Evolutionary conservation across 75 land plant genomes (phyloP).

Genomic region (Pseudotsuga menziesii): DNA sequence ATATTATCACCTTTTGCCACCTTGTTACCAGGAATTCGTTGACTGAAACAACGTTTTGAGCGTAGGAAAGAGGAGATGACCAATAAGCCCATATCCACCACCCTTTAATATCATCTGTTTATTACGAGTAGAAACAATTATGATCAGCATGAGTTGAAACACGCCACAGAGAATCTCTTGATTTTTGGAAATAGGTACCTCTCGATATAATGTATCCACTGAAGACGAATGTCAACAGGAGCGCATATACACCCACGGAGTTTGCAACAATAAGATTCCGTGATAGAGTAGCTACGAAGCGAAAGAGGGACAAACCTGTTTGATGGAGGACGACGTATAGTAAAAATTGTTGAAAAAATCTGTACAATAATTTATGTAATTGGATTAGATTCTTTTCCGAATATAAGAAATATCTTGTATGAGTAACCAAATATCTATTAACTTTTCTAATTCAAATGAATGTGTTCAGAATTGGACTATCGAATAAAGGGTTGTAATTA

Average conservation of each 20-base stretch:
- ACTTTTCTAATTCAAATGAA: too few species aligned
- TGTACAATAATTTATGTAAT: conserved; percentile 6
- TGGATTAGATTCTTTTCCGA: neutral
- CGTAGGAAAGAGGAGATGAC: conserved; percentile 28
- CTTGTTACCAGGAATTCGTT: conserved; percentile 36
- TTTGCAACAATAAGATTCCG: conserved; percentile 18
- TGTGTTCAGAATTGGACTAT: too few species aligned
- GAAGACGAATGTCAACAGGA: conserved; percentile 21
- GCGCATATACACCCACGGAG: conserved; percentile 24
- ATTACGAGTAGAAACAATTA: too few species aligned
- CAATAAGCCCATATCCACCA: conserved; percentile 51
- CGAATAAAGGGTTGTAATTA: too few species aligned
- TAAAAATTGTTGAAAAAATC: conserved; percentile 24
- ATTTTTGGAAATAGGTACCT: neutral
- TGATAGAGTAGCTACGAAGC: conserved; percentile 21
- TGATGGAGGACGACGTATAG: conserved; percentile 17
- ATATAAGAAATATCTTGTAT: too few species aligned
- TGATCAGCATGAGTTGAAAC: too few species aligned
- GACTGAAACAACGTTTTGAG: conserved; percentile 23
- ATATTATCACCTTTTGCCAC: conserved; percentile 18
- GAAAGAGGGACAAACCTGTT: conserved; percentile 20
- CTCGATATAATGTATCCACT: conserved; percentile 32
- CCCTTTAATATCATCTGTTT: conserved; percentile 15
- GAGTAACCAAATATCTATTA: conserved; percentile 1
- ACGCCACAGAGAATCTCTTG: too few species aligned